A percentile compares a stretch with the other conserved stretches of the same genome.
phyloP scores from a whole-genome alignment of 345 rosid species.

The Gynandropsis gynandra region DNA sequence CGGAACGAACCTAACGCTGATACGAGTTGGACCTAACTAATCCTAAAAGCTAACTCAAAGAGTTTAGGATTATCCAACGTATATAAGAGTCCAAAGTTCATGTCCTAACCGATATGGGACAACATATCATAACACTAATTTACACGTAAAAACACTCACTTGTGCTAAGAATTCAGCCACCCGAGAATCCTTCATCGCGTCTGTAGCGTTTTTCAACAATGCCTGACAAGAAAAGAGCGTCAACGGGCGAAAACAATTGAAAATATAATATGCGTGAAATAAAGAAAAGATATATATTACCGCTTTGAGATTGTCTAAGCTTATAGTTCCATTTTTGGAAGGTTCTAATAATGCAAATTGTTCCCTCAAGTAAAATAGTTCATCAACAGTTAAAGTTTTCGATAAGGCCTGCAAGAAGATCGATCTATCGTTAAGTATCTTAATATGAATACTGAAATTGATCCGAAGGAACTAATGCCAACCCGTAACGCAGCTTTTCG shows the following conservation, averaged over 20 bases:
- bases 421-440: too few species aligned
- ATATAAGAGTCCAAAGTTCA: too few species aligned
- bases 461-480: constrained; percentile 8
- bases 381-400: constrained; percentile 75
- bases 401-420: constrained; percentile 67
- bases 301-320: constrained; percentile 60
- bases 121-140: too few species aligned
- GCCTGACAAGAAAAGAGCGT: constrained; percentile 44
- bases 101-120: too few species aligned
- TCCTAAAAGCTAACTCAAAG: neutral
- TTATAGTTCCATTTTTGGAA: constrained; percentile 66
- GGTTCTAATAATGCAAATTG: constrained; percentile 86
- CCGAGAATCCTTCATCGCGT: constrained; percentile 88
- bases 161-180: constrained; percentile 80
- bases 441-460: too few species aligned
- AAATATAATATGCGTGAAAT: neutral
- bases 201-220: constrained; percentile 76
- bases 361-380: constrained; percentile 72
- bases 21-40: neutral
- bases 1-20: too few species aligned
- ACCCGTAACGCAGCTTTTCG: constrained; percentile 96
- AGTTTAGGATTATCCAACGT: too few species aligned
- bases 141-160: constrained; percentile 44
- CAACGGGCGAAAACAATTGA: constrained; percentile 2
- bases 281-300: constrained; percentile 25